Conservation (phyloP, 2,329 filamentous ascomycete genomes). For the Macroventuria anomochaeta region DNA sequence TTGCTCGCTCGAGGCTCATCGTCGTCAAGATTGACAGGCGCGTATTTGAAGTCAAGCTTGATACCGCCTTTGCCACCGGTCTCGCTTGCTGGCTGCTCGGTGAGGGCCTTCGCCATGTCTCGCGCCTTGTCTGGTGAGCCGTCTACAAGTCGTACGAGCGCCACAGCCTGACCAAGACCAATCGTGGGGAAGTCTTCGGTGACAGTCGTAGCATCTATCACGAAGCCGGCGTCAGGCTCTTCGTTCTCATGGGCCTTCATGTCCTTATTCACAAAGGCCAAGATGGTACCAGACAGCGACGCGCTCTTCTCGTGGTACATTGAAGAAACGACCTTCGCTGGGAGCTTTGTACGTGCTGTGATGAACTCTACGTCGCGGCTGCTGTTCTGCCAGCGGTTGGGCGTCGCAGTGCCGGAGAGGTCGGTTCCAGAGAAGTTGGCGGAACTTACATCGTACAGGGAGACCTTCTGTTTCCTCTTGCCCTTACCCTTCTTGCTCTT, state of each 20-base stretch:
- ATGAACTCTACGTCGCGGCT: conserved; percentile 68
- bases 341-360: conserved; percentile 57
- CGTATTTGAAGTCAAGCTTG: conserved; percentile 57
- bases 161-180: conserved; percentile 55
- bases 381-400: conserved; percentile 66
- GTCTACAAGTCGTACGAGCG: conserved; percentile 63
- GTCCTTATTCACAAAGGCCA: conserved; percentile 58
- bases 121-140: conserved; percentile 64
- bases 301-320: conserved; percentile 65
- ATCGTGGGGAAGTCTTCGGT: conserved; percentile 62
- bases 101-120: conserved; percentile 64
- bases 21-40: conserved; percentile 49
- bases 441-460: conserved; percentile 28
- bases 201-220: conserved; percentile 61
- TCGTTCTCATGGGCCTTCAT: conserved; percentile 49
- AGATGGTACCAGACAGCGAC: conserved; percentile 63
- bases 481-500: conserved; percentile 53
- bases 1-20: conserved; percentile 34
- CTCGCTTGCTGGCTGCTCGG: conserved; percentile 44
- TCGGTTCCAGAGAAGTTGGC: conserved; percentile 35
- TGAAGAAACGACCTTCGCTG: conserved; percentile 59
- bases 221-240: conserved; percentile 52
- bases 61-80: conserved; percentile 48
- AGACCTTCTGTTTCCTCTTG: conserved; percentile 48
- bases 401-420: conserved; percentile 19